phyloP scores from a whole-genome alignment of 1,284 basidiomycete species.

The Volvariella surrecta region DNA sequence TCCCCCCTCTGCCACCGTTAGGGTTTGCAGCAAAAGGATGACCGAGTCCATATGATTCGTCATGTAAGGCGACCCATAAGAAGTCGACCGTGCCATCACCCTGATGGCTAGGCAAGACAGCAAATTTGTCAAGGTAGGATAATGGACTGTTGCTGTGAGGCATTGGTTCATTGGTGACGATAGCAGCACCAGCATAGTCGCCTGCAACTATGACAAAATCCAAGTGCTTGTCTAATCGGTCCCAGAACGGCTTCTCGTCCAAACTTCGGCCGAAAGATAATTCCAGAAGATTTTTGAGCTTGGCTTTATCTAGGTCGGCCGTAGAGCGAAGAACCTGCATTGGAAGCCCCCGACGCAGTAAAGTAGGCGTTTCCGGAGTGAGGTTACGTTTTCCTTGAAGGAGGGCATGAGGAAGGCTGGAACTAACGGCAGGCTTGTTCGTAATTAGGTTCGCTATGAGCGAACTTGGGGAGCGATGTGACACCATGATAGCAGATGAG shows the following conservation, averaged over 20 bases:
- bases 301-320: conserved; percentile 62
- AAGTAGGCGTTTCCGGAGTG: conserved; percentile 87
- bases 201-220: conserved; percentile 96
- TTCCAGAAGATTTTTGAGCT: conserved; percentile 80
- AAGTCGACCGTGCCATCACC: conserved; percentile 99
- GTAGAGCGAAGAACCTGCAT: conserved; percentile 73
- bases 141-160: conserved; percentile 43
- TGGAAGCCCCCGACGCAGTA: conserved; percentile 84
- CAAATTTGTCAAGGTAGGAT: conserved; percentile 98
- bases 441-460: conserved; percentile 98
- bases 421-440: conserved; percentile 95
- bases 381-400: conserved; percentile 80
- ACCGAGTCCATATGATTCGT: conserved; percentile 96
- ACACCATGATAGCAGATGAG: conserved; percentile 93
- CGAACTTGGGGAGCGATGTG: conserved; percentile 91
- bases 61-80: conserved; percentile 96
- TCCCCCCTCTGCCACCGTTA: conserved; percentile 85
- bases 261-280: conserved; percentile 78
- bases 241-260: conserved; percentile 71
- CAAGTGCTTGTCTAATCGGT: conserved; percentile 64
- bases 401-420: conserved; percentile 89
- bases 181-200: conserved; percentile 92
- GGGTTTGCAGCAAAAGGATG: conserved; percentile 92
- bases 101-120: conserved; percentile 89
- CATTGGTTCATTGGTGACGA: conserved; percentile 81